phyloP scores from a whole-genome alignment of 345 rosid species.

The Acer yangbiense region DNA sequence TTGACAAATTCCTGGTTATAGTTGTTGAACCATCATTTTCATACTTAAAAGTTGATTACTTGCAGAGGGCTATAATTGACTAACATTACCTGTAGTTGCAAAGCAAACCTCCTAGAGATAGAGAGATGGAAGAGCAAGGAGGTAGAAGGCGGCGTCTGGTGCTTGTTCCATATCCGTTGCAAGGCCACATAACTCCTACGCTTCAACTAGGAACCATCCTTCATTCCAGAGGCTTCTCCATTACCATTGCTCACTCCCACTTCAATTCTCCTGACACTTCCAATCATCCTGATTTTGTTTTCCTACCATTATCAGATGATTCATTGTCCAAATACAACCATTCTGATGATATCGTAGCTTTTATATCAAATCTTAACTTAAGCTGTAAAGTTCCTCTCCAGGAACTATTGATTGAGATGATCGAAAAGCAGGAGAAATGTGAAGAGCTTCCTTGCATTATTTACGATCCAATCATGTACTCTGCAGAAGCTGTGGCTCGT shows the following conservation, averaged over 20 bases:
- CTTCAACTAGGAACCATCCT: conserved; percentile 67
- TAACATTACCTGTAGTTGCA: no score
- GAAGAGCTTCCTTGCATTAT: conserved; percentile 41
- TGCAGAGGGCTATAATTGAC: no score
- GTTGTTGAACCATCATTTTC: no score
- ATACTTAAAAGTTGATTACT: no score
- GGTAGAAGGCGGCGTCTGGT: conserved; percentile 23
- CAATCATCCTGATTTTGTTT: conserved; percentile 39
- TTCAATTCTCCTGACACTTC: conserved; percentile 45
- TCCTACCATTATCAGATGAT: conserved; percentile 16
- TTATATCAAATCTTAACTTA: no score
- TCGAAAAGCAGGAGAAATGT: not conserved
- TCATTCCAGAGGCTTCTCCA: conserved; percentile 54
- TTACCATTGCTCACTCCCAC: conserved; percentile 49
- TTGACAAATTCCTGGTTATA: no score
- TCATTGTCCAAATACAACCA: no score
- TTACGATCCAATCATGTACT: conserved; percentile 50
- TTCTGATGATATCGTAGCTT: no score
- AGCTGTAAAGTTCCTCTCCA: conserved; percentile 32
- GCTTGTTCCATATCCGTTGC: conserved; percentile 60
- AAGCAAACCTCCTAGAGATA: no score
- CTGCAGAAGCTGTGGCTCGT: conserved; percentile 37
- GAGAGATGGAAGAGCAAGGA: conserved; percentile 11
- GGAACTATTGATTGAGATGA: conserved; percentile 24
- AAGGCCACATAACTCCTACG: conserved; percentile 78